phyloP scores from a whole-genome alignment of 331 rosid genomes.

The Quercus tomentella region DNA sequence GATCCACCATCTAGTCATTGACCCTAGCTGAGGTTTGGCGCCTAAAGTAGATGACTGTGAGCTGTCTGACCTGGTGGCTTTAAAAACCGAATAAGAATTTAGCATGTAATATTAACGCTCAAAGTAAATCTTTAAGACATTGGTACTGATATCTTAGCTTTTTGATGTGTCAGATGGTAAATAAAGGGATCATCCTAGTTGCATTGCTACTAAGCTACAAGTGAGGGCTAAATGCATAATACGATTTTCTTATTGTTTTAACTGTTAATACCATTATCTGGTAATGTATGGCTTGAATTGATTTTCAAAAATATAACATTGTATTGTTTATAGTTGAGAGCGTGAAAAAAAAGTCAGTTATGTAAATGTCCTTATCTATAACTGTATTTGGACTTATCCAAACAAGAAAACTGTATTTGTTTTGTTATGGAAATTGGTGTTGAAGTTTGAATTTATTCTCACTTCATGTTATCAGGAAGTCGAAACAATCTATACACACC shows the following conservation, averaged over 20 bases:
- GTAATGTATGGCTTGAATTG: not conserved
- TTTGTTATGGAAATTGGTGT: not conserved
- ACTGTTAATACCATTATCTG: not conserved
- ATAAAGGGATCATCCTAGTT: too few relatives aligned
- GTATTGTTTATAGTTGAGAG: not conserved
- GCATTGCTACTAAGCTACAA: not conserved
- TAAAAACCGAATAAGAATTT: not conserved
- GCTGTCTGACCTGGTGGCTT: not conserved
- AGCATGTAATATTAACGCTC: not conserved
- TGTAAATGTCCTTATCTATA: not conserved
- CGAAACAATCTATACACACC: slow-evolving; percentile 92
- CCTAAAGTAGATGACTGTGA: not conserved
- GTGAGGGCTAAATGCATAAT: not conserved
- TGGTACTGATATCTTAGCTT: not conserved
- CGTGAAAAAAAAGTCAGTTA: not conserved
- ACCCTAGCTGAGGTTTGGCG: not conserved
- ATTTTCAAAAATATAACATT: not conserved
- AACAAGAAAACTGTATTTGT: not conserved
- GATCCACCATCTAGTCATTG: not conserved
- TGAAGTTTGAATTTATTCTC: slow-evolving; percentile 21
- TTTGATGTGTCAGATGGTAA: too few relatives aligned
- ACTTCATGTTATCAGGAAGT: slow-evolving; percentile 63
- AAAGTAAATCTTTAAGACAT: not conserved
- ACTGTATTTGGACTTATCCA: not conserved
- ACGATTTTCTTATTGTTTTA: not conserved